Conservation (phyloP, 768 basidiomycete species). For the Leucocoprinus sp. region DNA sequence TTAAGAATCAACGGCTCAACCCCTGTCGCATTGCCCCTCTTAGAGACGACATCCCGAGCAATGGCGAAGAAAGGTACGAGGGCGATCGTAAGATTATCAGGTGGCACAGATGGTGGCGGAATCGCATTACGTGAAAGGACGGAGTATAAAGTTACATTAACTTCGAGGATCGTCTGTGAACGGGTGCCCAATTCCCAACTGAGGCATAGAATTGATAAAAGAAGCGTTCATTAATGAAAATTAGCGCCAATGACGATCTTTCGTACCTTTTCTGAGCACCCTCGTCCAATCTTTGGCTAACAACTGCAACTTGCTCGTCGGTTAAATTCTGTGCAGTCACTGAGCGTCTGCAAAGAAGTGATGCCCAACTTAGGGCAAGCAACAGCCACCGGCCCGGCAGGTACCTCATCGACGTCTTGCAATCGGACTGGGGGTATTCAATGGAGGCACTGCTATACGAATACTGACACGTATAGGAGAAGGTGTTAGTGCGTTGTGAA, state of each 20-base stretch:
- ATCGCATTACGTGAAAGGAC: slow-evolving; percentile 30
- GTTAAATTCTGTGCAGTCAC: slow-evolving; percentile 24
- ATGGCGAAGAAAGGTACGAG: slow-evolving; percentile 53
- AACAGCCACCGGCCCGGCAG: neutral
- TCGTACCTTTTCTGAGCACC: slow-evolving; percentile 29
- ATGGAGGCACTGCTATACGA: too few relatives aligned
- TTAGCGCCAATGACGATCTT: neutral
- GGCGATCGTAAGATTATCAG: slow-evolving; percentile 22
- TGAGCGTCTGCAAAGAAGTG: too few relatives aligned
- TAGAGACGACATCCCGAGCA: slow-evolving; percentile 38
- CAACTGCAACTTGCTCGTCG: slow-evolving; percentile 22
- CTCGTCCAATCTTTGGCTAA: slow-evolving; percentile 29
- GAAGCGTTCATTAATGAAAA: neutral
- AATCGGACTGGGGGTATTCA: too few relatives aligned
- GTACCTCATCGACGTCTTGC: neutral
- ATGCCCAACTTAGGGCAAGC: neutral
- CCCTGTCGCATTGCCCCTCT: slow-evolving; percentile 36
- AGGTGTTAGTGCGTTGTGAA: neutral
- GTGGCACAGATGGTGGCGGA: slow-evolving; percentile 30
- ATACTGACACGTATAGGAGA: too few relatives aligned
- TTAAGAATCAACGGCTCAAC: slow-evolving; percentile 47
- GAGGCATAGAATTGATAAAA: neutral
- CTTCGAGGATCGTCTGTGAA: slow-evolving; percentile 39
- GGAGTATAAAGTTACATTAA: slow-evolving; percentile 36
- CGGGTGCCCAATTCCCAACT: slow-evolving; percentile 55